These are phyloP conservation scores for Annulohypoxylon moriforme DNA, from an alignment of 495 filamentous ascomycete genomes.

Conservation along the genomic window DNA sequence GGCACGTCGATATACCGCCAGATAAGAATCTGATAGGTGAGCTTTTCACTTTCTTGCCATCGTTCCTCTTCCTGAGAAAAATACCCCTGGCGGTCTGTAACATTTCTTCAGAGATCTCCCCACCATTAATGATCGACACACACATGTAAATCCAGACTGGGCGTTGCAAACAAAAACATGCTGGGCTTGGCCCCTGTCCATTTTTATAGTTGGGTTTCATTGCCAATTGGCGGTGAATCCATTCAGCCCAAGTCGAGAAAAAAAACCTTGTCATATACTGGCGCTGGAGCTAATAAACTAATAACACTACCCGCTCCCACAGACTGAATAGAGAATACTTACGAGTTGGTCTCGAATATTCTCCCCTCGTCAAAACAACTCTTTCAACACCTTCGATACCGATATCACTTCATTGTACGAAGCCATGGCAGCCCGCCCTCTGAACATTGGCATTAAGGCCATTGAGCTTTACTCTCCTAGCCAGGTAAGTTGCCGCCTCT, in stretches of 20 bases:
- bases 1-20: neutral
- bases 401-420: conserved; percentile 14
- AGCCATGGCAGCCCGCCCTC: conserved; percentile 87
- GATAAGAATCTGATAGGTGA: conserved; percentile 28
- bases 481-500: conserved; percentile 73
- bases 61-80: neutral
- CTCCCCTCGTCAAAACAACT: conserved; percentile 38
- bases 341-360: conserved; percentile 28
- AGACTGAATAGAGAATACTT: conserved; percentile 21
- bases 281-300: conserved; percentile 22
- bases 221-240: conserved; percentile 46
- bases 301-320: conserved; percentile 38
- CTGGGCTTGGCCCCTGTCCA: conserved; percentile 29
- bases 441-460: conserved; percentile 99
- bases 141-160: conserved; percentile 38
- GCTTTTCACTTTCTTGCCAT: neutral
- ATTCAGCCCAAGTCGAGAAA: neutral
- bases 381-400: conserved; percentile 34
- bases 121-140: conserved; percentile 38
- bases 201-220: conserved; percentile 36
- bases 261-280: conserved; percentile 31
- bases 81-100: conserved; percentile 26
- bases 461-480: conserved; percentile 98
- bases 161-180: conserved; percentile 19
- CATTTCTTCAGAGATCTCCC: conserved; percentile 17